Evolutionary conservation across 2,329 filamentous ascomycete species (phyloP).

Genomic region (Magnaporthiopsis rhizophila): DNA sequence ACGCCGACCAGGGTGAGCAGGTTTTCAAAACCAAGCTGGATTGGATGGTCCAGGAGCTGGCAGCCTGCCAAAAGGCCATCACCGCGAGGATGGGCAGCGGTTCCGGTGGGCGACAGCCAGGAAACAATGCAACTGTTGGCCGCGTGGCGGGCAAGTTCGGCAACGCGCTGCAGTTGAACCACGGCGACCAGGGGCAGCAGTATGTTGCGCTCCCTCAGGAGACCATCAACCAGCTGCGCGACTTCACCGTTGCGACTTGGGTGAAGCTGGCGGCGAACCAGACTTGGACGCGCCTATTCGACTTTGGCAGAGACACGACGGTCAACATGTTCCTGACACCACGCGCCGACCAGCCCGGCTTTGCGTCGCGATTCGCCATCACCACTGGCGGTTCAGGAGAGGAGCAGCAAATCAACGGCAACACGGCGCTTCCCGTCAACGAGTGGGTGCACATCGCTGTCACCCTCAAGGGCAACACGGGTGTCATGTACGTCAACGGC

Average conservation of each 20-base stretch:
- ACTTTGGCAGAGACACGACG: conserved; percentile 15
- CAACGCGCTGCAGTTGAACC: conserved; percentile 12
- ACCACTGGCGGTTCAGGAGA: conserved; percentile 13
- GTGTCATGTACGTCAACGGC: conserved; percentile 15
- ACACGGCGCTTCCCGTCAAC: conserved; percentile 9
- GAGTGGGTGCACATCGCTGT: conserved; percentile 16
- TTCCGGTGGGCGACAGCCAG: neutral
- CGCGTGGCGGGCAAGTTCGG: conserved; percentile 15
- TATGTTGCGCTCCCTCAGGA: conserved; percentile 16
- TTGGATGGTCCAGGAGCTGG: conserved; percentile 24
- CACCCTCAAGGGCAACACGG: conserved; percentile 10
- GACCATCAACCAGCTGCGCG: conserved; percentile 15
- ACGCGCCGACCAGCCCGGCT: conserved; percentile 7
- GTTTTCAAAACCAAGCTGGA: conserved; percentile 23
- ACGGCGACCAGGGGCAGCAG: conserved; percentile 7
- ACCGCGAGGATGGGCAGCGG: conserved; percentile 17
- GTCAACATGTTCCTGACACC: conserved; percentile 16
- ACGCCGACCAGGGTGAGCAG: conserved; percentile 22
- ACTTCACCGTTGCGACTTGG: conserved; percentile 16
- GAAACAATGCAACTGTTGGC: conserved; percentile 6
- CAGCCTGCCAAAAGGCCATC: conserved; percentile 23
- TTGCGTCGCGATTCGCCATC: conserved; percentile 14
- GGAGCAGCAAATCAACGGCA: conserved; percentile 14
- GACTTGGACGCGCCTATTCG: conserved; percentile 14
- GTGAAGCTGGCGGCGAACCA: conserved; percentile 12